phyloP scores from a whole-genome alignment of 202 grass and related monocot genomes.

The Panicum hallii region DNA sequence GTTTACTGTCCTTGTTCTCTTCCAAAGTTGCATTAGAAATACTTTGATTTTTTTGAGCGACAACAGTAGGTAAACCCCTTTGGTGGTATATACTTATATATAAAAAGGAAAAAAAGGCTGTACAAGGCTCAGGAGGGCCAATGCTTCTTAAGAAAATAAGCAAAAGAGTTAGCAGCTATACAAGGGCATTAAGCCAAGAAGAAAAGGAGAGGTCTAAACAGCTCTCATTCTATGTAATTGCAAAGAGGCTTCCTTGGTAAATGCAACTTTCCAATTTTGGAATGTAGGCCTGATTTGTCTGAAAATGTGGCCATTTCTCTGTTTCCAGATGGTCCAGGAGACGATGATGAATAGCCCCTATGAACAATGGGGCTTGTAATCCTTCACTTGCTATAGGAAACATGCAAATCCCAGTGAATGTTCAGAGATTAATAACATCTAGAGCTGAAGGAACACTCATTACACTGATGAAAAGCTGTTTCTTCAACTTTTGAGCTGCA shows the following conservation, averaged over 20 bases:
- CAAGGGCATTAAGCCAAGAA: background rate
- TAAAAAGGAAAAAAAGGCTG: background rate
- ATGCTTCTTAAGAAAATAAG: background rate
- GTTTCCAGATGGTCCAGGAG: background rate
- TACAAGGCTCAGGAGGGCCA: background rate
- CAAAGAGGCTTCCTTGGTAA: background rate
- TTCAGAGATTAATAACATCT: too few relatives aligned
- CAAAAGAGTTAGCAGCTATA: background rate
- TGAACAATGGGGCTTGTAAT: too few relatives aligned
- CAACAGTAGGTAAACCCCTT: background rate
- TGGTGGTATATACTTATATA: background rate
- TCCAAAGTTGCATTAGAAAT: background rate
- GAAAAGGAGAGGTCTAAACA: background rate
- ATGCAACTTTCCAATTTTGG: background rate
- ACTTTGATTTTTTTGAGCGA: background rate
- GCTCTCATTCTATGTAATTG: background rate
- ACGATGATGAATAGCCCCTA: too few relatives aligned
- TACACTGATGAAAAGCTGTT: too few relatives aligned
- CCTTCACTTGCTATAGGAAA: too few relatives aligned
- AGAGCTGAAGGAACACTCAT: too few relatives aligned
- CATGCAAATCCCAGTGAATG: too few relatives aligned
- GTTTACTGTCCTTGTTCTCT: background rate
- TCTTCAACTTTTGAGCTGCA: background rate
- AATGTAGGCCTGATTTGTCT: background rate
- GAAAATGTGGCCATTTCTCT: background rate